Percentiles rank a stretch among this genome's conserved stretches.
Conservation (phyloP, 805 yeast species). For the Metschnikowia continentalis region DNA sequence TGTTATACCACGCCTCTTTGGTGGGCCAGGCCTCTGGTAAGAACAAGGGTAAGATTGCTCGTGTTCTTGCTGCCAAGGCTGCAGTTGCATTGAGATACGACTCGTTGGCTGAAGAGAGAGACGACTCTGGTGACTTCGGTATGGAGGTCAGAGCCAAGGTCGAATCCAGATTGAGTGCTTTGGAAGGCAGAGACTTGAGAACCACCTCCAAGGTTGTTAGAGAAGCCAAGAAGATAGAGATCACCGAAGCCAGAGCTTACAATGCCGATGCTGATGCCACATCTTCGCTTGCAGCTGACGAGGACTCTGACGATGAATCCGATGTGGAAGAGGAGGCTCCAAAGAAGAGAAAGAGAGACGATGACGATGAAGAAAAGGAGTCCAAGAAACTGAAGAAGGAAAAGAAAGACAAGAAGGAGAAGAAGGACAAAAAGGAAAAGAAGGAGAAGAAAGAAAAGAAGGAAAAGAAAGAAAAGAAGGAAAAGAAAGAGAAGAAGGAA, state of each 20-base stretch:
- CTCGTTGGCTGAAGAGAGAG: slow-evolving; percentile 95
- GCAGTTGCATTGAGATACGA: slow-evolving; percentile 96
- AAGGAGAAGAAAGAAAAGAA: slow-evolving; percentile 53
- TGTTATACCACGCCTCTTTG: slow-evolving; percentile 91
- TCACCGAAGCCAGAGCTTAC: slow-evolving; percentile 81
- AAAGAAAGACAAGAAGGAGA: slow-evolving; percentile 29
- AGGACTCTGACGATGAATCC: slow-evolving; percentile 24
- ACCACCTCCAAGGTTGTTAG: slow-evolving; percentile 79
- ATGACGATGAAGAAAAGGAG: slow-evolving; percentile 16
- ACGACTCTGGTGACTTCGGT: slow-evolving; percentile 92
- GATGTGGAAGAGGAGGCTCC: slow-evolving; percentile 15
- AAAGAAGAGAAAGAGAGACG: slow-evolving; percentile 19
- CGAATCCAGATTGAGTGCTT: slow-evolving; percentile 87
- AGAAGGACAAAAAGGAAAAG: slow-evolving; percentile 31
- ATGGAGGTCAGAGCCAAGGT: slow-evolving; percentile 87
- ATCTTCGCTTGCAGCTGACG: slow-evolving; percentile 40
- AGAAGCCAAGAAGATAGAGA: slow-evolving; percentile 81
- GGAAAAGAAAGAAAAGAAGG: slow-evolving; percentile 45
- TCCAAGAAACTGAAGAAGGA: slow-evolving; percentile 17
- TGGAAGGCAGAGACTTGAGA: slow-evolving; percentile 96
- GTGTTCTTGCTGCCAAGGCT: slow-evolving; percentile 98
- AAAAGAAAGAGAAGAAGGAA: slow-evolving; percentile 33
- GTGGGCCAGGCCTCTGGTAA: slow-evolving; percentile 92
- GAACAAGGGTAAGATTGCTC: slow-evolving; percentile 98
- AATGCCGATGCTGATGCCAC: slow-evolving; percentile 85